A percentile compares a stretch with the other conserved stretches of the same genome.
Conservation (phyloP, 306 rosid genomes). For the Pueraria montana region DNA sequence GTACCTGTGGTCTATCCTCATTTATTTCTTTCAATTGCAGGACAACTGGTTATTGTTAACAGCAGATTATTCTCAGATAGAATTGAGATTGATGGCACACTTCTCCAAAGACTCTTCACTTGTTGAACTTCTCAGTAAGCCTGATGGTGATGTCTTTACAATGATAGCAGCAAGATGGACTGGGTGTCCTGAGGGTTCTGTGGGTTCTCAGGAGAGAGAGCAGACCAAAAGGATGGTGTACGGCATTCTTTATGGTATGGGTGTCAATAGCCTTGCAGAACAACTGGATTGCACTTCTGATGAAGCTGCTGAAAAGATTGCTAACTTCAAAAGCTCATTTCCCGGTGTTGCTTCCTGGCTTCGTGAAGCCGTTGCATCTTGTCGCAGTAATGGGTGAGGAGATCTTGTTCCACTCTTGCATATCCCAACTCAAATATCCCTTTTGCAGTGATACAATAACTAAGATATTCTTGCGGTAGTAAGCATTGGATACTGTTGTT, state of each 20-base stretch:
- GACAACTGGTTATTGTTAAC: slow-evolving; percentile 90
- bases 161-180: slow-evolving; percentile 96
- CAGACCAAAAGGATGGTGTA: slow-evolving; percentile 93
- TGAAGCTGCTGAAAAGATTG: slow-evolving; percentile 87
- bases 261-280: slow-evolving; percentile 86
- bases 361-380: slow-evolving; percentile 74
- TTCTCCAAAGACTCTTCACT: slow-evolving; percentile 86
- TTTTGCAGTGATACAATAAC: slow-evolving; percentile 14
- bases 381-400: slow-evolving; percentile 86
- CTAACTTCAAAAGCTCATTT: slow-evolving; percentile 82
- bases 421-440: slow-evolving; percentile 25
- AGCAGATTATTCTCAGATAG: slow-evolving; percentile 99
- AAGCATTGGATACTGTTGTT: slow-evolving; percentile 30
- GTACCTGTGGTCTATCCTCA: slow-evolving; percentile 41
- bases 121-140: slow-evolving; percentile 78
- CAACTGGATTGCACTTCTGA: slow-evolving; percentile 80
- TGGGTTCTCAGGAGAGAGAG: slow-evolving; percentile 76
- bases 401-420: slow-evolving; percentile 42
- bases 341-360: slow-evolving; percentile 98
- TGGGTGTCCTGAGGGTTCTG: slow-evolving; percentile 74
- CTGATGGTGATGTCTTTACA: slow-evolving; percentile 81
- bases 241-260: slow-evolving; percentile 99
- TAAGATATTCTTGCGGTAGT: background rate
- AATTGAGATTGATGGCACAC: slow-evolving; percentile 97
- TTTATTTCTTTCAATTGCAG: slow-evolving; percentile 55